Evolutionary conservation across 2,329 filamentous ascomycete genomes (phyloP).

Genomic region (Cladosporium oxysporum): DNA sequence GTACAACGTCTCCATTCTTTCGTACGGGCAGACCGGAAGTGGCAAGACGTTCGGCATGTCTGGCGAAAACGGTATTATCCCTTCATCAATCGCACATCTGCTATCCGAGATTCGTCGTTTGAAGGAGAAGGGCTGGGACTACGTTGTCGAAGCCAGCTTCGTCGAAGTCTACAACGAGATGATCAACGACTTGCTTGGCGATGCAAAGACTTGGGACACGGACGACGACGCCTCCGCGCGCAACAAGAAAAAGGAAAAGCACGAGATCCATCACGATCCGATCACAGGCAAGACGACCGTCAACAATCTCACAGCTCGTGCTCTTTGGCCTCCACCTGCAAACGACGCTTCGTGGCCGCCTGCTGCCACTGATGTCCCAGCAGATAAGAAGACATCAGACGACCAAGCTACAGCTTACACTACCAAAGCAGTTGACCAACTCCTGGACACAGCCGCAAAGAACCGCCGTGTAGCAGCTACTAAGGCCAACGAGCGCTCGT

Average conservation of each 20-base stretch:
- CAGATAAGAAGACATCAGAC: background rate
- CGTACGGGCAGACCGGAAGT: slow-evolving; percentile 95
- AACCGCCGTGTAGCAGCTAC: slow-evolving; percentile 94
- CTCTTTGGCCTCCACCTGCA: slow-evolving; percentile 76
- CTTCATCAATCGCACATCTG: slow-evolving; percentile 87
- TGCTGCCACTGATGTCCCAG: slow-evolving; percentile 20
- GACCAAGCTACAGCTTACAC: slow-evolving; percentile 30
- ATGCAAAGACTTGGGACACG: slow-evolving; percentile 64
- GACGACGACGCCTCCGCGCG: slow-evolving; percentile 33
- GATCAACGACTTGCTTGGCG: slow-evolving; percentile 82
- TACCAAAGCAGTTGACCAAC: slow-evolving; percentile 31
- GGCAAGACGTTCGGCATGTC: slow-evolving; percentile 99
- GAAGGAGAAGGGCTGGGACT: slow-evolving; percentile 89
- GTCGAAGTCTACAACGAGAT: slow-evolving; percentile 99
- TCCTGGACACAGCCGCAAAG: slow-evolving; percentile 72
- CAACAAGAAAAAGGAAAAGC: slow-evolving; percentile 67
- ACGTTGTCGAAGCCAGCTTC: slow-evolving; percentile 92
- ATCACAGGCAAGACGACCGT: slow-evolving; percentile 78
- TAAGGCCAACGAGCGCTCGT: slow-evolving; percentile 95
- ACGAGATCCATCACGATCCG: slow-evolving; percentile 87
- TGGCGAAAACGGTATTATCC: slow-evolving; percentile 88
- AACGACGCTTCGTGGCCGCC: slow-evolving; percentile 50
- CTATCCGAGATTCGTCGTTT: slow-evolving; percentile 83
- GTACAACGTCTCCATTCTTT: slow-evolving; percentile 99
- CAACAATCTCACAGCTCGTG: slow-evolving; percentile 74